Base-by-base conservation (phyloP, 2,329 filamentous ascomycete species). In the Colletotrichum kahawae region DNA sequence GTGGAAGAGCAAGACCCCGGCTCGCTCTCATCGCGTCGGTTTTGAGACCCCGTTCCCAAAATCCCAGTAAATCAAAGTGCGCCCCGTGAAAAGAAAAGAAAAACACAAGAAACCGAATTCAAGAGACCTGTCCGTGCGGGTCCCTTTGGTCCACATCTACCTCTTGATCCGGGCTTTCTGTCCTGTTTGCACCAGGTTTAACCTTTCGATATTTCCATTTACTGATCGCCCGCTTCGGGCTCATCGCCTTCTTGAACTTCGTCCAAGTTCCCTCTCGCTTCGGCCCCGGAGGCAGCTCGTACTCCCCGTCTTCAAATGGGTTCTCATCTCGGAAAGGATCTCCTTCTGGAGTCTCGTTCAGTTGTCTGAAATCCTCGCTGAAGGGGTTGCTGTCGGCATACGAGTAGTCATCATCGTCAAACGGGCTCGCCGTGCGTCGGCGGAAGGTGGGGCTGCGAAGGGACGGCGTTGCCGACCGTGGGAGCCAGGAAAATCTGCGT, bases 161-260 rank as follows among this genome's bases (percentile, higher is more conserved):
- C 5, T 36, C 71, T 13, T 74, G 67, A 12, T 66, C 63, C 12
- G 69, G 72, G 12, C 57, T 69, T 9, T 72, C 71, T 14, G 68
- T n/a, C 43, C 63, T 24, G 16, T 29, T 16, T 7, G 21, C 16
- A 9, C 29, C 63, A 48, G 71, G 62, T n/a, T 75, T 59, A 5
- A 75, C 72, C 33, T 75, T 75, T 7, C 72, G 72, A 48, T 75
- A 75, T 12, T 56, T 56, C 72, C 72, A 75, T 62, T 75, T 75
- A 21, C 72, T 75, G 21, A 75, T 75, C 3, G 72, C 72, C 8
- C 72, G 51, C 27, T n/a, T 66, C 27, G 72, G 72, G n/a, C 68
- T 75, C 72, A 75, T 75, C 7, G 72, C 72, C 63, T 75, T 75
- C 34, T 75, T 75, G 56, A 75, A 67, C 54, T 72, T 75, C 16